Base-by-base conservation (phyloP, 1,284 basidiomycete species). In the Pascua sp. region DNA sequence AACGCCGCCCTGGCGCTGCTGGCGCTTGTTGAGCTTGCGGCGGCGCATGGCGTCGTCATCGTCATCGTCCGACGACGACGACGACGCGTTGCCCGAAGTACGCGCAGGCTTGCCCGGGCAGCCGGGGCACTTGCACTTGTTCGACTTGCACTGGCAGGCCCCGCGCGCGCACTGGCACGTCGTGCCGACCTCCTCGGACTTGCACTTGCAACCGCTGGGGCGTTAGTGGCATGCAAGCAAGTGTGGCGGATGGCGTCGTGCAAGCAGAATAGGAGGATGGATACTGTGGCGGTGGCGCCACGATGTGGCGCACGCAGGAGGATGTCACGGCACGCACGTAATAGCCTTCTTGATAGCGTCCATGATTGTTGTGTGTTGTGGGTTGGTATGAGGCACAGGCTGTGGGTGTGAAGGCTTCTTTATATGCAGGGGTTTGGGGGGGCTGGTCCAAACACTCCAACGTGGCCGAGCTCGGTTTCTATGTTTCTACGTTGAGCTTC, bases 41-140 rank as follows among this genome's bases (percentile, higher is more conserved):
- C 16, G 40, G n/a, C 43, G 42, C 48, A 56, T 53, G 24, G 11
- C 15, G 11, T 55, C 54, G 53, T 53, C 46, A 48, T 61, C 60
- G 13, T 42, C 47, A n/a, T 37, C 40, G 49, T 51, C 49, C 12
- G 51, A 51, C 36, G 42, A 42, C 37, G 53, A 56, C 40, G 53
- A 55, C 36, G 58, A 59, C 16, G 56, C 44, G 50, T 58, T 48
- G 37, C 60, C 60, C 15, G 18, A 12, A 3, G 24, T 32, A 32
- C 24, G 24, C 24, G 24, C 24, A 32, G 24, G 24, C 24, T 32
- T 32, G 24, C 24, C 24, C 24, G 24, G 24, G 51, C 60, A 61
- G 50, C 51, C 50, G 51, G 53, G 53, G 56, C 60, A 61, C 60
- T 61, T 61, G 60, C 60, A 61, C 60, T 61, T 61, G 60, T 40